Base-by-base conservation (phyloP, 371 early-diverging fungal genomes). In the Fennellomyces sp. region DNA sequence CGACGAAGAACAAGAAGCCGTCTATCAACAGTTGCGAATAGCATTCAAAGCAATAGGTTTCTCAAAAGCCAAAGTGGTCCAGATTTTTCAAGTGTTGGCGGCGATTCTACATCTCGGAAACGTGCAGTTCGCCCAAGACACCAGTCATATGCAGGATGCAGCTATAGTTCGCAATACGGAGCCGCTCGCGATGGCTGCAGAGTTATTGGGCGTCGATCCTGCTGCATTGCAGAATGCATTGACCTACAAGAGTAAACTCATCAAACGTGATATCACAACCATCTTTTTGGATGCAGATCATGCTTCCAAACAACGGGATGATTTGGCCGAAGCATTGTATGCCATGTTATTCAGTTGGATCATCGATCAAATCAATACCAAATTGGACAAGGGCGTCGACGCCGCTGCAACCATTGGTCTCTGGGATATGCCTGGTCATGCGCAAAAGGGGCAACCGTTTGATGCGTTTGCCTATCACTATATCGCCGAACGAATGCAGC, bases 31-130 rank as follows among this genome's bases (percentile, higher is more conserved):
- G n/a, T 23, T 95, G n/a, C 82, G 86, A 31, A 81, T 76, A 6
- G 89, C 91, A 12, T 73, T 97, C 70, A 93, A 92, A 66, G 66
- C 85, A 25, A 64, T 94, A 29, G 91, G 96, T 4, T 84, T 94
- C 51, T 86, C 88, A 50, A 85, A 87, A 55, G 86, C 88, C 59
- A 85, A 85, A 64, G 84, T 90, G 48, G 81, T 81, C 7, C 91
- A 91, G 64, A 83, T 97, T 26, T 95, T 91, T 66, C 90, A 93
- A 61, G 80, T 93, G 28, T 63, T 97, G 53, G 87, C 95, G 1
- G 91, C 95, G 15, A 94, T 97, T 55, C 76, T 97, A 17, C 90
- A 92, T 63, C 77, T 97, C 21, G 95, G 96, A 23, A 95, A 95
- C 69, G 74, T 97, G 60, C 80, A 85, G 38, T 97, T 97, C 68